phyloP scores from a whole-genome alignment of 768 basidiomycete genomes.

The Suillus lakei region DNA sequence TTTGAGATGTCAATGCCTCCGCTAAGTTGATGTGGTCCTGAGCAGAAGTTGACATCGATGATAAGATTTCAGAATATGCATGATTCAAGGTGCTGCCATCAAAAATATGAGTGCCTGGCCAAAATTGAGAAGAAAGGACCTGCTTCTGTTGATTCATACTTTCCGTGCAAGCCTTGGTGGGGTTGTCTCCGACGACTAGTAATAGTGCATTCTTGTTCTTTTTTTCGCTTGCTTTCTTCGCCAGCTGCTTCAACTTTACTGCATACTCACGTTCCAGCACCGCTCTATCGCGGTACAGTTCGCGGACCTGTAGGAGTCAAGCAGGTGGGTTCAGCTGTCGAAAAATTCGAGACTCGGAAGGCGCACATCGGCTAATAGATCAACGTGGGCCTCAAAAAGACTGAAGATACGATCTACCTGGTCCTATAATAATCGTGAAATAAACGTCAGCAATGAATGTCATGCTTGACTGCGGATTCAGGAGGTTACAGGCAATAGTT shows the following conservation, averaged over 20 bases:
- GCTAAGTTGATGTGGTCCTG: slow-evolving; percentile 74
- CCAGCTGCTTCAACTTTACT: slow-evolving; percentile 64
- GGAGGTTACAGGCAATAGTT: slow-evolving; percentile 54
- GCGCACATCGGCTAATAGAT: slow-evolving; percentile 66
- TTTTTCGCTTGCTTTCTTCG: slow-evolving; percentile 73
- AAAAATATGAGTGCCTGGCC: slow-evolving; percentile 19
- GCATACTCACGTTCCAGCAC: slow-evolving; percentile 83
- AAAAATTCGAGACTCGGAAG: background rate
- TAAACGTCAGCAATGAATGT: slow-evolving; percentile 14
- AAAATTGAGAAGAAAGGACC: slow-evolving; percentile 14
- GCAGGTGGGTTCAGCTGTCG: slow-evolving; percentile 4
- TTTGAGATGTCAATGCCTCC: slow-evolving; percentile 60
- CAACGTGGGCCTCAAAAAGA: slow-evolving; percentile 68
- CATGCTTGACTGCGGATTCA: slow-evolving; percentile 7
- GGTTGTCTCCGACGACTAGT: slow-evolving; percentile 69
- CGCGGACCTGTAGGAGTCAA: slow-evolving; percentile 58
- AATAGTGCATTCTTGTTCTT: slow-evolving; percentile 59
- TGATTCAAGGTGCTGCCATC: slow-evolving; percentile 65
- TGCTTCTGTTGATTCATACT: slow-evolving; percentile 61
- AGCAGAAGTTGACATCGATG: slow-evolving; percentile 60
- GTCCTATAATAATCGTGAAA: slow-evolving; percentile 55
- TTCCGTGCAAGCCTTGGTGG: slow-evolving; percentile 64
- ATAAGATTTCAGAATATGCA: slow-evolving; percentile 72
- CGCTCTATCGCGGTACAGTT: slow-evolving; percentile 68
- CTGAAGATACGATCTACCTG: slow-evolving; percentile 68